Evolutionary conservation across 306 rosid genomes (phyloP).

Genomic region (Pyrus communis): DNA sequence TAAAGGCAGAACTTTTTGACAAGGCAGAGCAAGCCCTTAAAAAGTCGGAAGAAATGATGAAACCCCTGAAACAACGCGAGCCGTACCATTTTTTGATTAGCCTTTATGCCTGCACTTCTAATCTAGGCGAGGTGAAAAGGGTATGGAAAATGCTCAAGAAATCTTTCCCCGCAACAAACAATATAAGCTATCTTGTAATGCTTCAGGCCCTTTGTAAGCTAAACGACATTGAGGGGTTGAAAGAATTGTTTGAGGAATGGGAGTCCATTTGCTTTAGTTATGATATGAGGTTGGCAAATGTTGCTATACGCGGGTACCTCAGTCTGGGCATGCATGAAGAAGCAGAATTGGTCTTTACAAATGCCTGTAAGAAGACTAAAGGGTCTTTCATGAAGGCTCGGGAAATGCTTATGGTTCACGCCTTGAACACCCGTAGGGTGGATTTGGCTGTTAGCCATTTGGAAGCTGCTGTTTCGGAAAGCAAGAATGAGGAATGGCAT

Average conservation of each 20-base stretch:
- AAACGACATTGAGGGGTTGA: conserved; percentile 50
- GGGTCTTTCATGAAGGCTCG: conserved; percentile 46
- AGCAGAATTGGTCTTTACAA: conserved; percentile 43
- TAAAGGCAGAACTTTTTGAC: conserved; percentile 47
- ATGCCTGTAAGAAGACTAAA: conserved; percentile 36
- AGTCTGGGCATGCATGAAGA: conserved; percentile 46
- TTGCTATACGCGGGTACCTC: conserved; percentile 48
- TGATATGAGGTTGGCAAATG: conserved; percentile 45
- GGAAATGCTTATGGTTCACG: conserved; percentile 51
- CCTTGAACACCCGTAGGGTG: conserved; percentile 33
- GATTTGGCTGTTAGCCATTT: conserved; percentile 53
- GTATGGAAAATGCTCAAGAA: conserved; percentile 54
- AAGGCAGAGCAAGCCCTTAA: conserved; percentile 56
- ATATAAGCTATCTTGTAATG: conserved; percentile 56
- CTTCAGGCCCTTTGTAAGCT: conserved; percentile 64
- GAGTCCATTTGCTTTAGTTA: conserved; percentile 40
- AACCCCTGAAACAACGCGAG: conserved; percentile 28
- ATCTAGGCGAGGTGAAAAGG: conserved; percentile 51
- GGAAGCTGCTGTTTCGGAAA: conserved; percentile 40
- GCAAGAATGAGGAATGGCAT: conserved; percentile 28
- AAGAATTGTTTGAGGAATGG: conserved; percentile 62
- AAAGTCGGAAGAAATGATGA: conserved; percentile 38
- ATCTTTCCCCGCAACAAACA: conserved; percentile 37
- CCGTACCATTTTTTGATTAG: conserved; percentile 57
- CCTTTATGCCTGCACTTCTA: conserved; percentile 59